Evolutionary conservation across 345 rosid genomes (phyloP).

Genomic region (Euphorbia tirucalli): DNA sequence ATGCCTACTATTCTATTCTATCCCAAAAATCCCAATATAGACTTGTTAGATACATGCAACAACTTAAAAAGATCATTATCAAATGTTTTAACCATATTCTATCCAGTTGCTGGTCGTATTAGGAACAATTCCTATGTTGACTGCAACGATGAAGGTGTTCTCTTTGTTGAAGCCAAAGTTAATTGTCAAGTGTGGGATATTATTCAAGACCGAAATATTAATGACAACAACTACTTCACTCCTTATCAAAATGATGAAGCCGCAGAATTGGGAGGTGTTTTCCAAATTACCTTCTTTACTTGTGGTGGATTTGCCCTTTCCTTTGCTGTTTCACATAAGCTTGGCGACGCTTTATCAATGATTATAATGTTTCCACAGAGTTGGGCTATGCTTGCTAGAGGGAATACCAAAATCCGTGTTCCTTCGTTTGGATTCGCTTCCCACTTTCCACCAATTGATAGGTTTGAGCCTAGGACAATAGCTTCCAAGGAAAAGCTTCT

Average conservation of each 20-base stretch:
- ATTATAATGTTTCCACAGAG: conserved; percentile 3
- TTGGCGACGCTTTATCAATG: conserved; percentile 16
- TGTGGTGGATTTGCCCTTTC: conserved; percentile 20
- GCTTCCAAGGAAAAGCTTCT: conserved; percentile 33
- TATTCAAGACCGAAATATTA: neutral
- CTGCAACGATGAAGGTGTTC: neutral
- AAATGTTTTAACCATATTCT: conserved; percentile 4
- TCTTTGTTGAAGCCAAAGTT: neutral
- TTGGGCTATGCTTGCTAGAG: conserved; percentile 14
- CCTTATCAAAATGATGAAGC: conserved; percentile 25
- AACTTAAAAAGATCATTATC: conserved; percentile 32
- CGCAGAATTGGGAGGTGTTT: neutral
- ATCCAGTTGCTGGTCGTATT: neutral
- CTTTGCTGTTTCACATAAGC: conserved; percentile 16
- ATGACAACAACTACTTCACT: conserved; percentile 20
- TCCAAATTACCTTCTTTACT: conserved; percentile 8
- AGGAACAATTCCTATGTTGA: neutral
- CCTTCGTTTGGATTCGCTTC: conserved; percentile 38
- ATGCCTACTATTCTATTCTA: conserved; percentile 14
- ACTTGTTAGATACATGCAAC: neutral
- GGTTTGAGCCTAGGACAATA: conserved; percentile 20
- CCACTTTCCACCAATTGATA: conserved; percentile 44
- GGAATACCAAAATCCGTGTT: neutral
- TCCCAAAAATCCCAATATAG: neutral
- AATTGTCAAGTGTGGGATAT: neutral